Conservation (phyloP, 176 grass and related monocot genomes). For the Musa itinerans region DNA sequence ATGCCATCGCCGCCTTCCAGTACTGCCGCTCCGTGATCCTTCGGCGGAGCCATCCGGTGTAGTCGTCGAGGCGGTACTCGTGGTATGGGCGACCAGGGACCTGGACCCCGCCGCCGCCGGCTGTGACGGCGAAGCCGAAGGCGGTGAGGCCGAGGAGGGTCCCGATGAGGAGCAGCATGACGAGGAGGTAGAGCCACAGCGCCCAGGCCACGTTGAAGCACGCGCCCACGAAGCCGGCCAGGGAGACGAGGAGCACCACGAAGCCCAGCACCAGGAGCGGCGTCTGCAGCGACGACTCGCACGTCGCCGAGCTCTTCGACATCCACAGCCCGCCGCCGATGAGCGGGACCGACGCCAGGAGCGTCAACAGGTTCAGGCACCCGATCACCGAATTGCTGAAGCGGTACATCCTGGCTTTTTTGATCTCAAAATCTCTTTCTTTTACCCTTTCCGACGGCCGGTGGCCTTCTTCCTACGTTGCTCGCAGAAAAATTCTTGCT, state of each 20-base stretch:
- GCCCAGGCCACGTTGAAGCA: slow-evolving; percentile 91
- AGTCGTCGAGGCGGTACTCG: slow-evolving; percentile 61
- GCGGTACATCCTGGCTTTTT: slow-evolving; percentile 22
- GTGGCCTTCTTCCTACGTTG: background rate
- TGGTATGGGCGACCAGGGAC: slow-evolving; percentile 54
- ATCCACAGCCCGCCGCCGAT: slow-evolving; percentile 81
- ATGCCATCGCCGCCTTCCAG: slow-evolving; percentile 67
- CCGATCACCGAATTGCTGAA: slow-evolving; percentile 76
- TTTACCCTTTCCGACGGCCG: background rate
- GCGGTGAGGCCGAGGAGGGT: slow-evolving; percentile 51
- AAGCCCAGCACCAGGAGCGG: slow-evolving; percentile 74
- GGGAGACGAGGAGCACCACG: slow-evolving; percentile 58
- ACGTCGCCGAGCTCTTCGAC: slow-evolving; percentile 50
- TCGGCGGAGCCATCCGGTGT: slow-evolving; percentile 65
- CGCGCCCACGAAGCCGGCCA: slow-evolving; percentile 79
- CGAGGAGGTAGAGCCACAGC: slow-evolving; percentile 75
- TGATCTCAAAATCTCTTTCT: background rate
- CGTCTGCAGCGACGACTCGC: slow-evolving; percentile 76
- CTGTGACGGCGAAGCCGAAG: slow-evolving; percentile 80
- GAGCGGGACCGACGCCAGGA: slow-evolving; percentile 76
- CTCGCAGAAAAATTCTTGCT: background rate
- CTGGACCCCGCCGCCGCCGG: slow-evolving; percentile 54
- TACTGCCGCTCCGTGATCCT: slow-evolving; percentile 42
- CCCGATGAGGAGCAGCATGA: slow-evolving; percentile 58
- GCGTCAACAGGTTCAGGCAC: slow-evolving; percentile 73